phyloP scores from a whole-genome alignment of 2,329 filamentous ascomycete species.

The Emergomyces pasteurianus region DNA sequence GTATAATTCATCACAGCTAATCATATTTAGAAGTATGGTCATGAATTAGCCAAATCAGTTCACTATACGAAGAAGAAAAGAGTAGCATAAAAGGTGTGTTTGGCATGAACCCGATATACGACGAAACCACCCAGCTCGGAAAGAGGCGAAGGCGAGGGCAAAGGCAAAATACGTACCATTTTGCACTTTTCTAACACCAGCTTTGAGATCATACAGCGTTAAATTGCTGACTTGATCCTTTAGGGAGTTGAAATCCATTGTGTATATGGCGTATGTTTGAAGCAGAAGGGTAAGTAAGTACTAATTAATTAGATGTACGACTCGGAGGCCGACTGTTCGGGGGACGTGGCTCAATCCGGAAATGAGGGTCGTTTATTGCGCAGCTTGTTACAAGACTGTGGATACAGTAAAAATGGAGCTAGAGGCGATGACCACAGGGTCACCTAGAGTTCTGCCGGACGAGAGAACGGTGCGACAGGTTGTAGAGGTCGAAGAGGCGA shows the following conservation, averaged over 20 bases:
- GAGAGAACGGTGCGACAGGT: neutral
- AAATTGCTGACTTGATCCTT: constrained; percentile 84
- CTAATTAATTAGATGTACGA: neutral
- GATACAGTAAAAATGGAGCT: neutral
- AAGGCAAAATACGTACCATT: constrained; percentile 54
- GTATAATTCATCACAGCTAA: constrained; percentile 96
- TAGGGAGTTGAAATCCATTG: constrained; percentile 76
- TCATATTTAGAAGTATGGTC: neutral
- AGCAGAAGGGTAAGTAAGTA: neutral
- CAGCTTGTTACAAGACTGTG: neutral
- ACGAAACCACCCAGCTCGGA: neutral
- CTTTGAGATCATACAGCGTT: constrained; percentile 90
- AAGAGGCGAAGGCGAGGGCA: neutral
- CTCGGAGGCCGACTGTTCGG: neutral
- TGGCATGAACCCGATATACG: neutral
- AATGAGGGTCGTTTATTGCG: neutral
- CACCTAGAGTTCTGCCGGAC: neutral
- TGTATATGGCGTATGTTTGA: constrained; percentile 10
- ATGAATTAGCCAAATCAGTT: constrained; percentile 4
- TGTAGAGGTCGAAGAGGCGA: neutral
- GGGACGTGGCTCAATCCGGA: neutral
- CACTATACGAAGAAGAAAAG: neutral
- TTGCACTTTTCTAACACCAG: constrained; percentile 85
- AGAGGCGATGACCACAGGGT: neutral
- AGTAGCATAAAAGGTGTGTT: neutral